Percentiles rank a stretch among this genome's conserved stretches.
phyloP scores from a whole-genome alignment of 2,329 filamentous ascomycete genomes.

The Pleurostoma richardsiae region DNA sequence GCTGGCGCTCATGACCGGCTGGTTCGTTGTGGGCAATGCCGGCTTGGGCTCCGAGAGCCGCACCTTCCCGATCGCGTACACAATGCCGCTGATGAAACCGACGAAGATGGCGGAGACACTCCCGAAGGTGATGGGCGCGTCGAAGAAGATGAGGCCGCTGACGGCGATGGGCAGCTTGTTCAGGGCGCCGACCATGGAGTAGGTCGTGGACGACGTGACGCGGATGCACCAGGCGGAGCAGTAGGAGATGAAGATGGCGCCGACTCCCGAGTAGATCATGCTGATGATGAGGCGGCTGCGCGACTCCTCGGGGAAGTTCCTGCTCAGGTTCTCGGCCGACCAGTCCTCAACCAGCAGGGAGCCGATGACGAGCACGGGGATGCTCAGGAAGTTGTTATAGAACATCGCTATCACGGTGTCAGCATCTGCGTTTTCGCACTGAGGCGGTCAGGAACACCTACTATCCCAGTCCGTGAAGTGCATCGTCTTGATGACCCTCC shows the following conservation, averaged over 20 bases:
- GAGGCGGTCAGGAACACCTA: constrained; percentile 44
- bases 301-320: constrained; percentile 80
- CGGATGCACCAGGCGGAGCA: constrained; percentile 98
- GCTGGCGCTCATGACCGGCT: constrained; percentile 79
- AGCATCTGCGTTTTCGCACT: constrained; percentile 21
- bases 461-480: constrained; percentile 99
- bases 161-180: constrained; percentile 97
- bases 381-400: constrained; percentile 98
- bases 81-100: constrained; percentile 86
- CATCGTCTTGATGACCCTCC: constrained; percentile 97
- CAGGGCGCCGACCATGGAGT: constrained; percentile 95
- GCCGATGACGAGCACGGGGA: constrained; percentile 79
- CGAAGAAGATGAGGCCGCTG: constrained; percentile 89
- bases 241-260: constrained; percentile 95
- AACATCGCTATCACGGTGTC: constrained; percentile 71
- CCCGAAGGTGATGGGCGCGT: constrained; percentile 85
- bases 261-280: constrained; percentile 91
- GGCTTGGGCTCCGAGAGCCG: constrained; percentile 67
- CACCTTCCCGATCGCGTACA: constrained; percentile 84
- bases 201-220: constrained; percentile 96
- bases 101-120: constrained; percentile 87
- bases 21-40: constrained; percentile 62
- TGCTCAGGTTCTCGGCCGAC: constrained; percentile 74
- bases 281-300: constrained; percentile 77
- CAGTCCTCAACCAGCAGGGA: constrained; percentile 88